Evolutionary conservation across 2,329 filamentous ascomycete genomes (phyloP).

Genomic region (Exophiala dermatitidis): DNA sequence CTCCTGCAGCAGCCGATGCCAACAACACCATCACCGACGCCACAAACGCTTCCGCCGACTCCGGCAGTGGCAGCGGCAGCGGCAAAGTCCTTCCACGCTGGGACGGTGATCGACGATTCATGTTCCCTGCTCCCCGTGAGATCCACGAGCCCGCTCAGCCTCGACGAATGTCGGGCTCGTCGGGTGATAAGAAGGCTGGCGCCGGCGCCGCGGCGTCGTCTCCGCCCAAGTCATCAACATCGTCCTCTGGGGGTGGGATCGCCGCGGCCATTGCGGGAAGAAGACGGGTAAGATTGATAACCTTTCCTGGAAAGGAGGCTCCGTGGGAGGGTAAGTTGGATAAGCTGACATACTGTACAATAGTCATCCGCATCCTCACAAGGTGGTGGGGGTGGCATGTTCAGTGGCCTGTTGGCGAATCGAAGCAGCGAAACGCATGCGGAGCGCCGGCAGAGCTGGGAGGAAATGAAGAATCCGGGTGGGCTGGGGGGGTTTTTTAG

Average conservation of each 20-base stretch:
- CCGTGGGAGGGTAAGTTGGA: constrained; percentile 15
- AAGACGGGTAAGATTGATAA: constrained; percentile 13
- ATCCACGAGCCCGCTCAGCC: constrained; percentile 15
- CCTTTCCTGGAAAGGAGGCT: no score
- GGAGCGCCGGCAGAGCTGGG: constrained; percentile 17
- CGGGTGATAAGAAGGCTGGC: neutral
- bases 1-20: neutral
- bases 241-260: constrained; percentile 63
- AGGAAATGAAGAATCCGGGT: constrained; percentile 16
- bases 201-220: constrained; percentile 52
- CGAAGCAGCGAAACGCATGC: constrained; percentile 12
- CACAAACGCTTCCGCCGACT: constrained; percentile 4
- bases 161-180: constrained; percentile 3
- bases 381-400: constrained; percentile 18
- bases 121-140: constrained; percentile 10
- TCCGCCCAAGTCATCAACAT: constrained; percentile 62
- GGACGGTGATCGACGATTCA: constrained; percentile 20
- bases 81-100: constrained; percentile 13
- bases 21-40: neutral
- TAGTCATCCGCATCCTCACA: constrained; percentile 21
- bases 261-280: constrained; percentile 18
- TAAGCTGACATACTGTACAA: constrained; percentile 2
- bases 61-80: neutral
- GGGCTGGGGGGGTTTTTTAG: constrained; percentile 14
- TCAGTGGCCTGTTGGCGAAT: constrained; percentile 20